These are phyloP conservation scores for Solanum stenotomum DNA, from an alignment of 257 asterid genomes.

Conservation along the genomic window DNA sequence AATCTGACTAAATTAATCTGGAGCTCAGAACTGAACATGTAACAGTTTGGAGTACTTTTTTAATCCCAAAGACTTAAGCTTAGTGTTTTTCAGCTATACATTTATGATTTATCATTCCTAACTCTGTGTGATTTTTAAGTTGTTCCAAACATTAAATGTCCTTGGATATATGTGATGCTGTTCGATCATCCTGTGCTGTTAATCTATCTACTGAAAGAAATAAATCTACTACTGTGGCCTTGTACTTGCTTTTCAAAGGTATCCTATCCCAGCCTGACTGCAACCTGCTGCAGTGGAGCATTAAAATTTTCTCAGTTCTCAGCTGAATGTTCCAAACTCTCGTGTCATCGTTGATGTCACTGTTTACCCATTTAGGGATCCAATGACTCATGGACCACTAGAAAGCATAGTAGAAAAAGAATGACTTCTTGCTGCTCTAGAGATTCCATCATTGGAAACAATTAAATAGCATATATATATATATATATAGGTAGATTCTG, in stretches of 20 bases:
- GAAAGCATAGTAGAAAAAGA: neutral
- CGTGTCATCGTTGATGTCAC: neutral
- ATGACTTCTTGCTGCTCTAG: neutral
- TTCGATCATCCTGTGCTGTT: neutral
- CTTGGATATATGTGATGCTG: neutral
- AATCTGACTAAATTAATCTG: neutral
- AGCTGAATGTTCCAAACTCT: neutral
- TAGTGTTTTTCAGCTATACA: neutral
- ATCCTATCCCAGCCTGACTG: neutral
- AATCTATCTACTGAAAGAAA: neutral
- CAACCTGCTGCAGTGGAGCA: neutral
- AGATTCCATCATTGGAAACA: neutral
- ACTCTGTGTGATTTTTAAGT: neutral
- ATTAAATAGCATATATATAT: neutral
- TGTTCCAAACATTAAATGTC: neutral
- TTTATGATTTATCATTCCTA: neutral
- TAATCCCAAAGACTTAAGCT: neutral
- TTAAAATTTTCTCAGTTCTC: neutral
- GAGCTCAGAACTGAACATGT: neutral
- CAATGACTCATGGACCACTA: neutral
- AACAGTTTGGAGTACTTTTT: neutral
- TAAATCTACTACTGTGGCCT: neutral
- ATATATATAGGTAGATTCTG: too few relatives aligned
- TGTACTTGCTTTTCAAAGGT: neutral
- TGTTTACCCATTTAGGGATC: neutral